Percentiles rank a stretch among this genome's conserved stretches.
These are phyloP conservation scores for Neopestalotiopsis sp. DNA, from an alignment of 2,329 filamentous ascomycete genomes.

Conservation along the genomic window DNA sequence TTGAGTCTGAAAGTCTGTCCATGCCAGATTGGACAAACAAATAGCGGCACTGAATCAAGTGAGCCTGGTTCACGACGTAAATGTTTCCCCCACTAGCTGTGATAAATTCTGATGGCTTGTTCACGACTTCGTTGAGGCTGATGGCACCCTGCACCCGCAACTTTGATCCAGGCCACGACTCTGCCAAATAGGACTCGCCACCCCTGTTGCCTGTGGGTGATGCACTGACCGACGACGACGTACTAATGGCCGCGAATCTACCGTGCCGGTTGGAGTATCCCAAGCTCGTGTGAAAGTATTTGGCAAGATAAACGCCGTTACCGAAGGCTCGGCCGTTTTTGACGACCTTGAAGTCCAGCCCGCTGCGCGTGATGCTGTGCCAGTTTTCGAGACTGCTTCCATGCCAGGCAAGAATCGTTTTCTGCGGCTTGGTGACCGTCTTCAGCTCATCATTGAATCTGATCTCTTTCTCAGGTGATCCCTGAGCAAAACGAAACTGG, in stretches of 20 bases:
- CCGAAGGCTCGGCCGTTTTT: conserved; percentile 74
- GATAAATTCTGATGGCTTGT: conserved; percentile 68
- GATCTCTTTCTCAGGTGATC: conserved; percentile 84
- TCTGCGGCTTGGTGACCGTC: conserved; percentile 41
- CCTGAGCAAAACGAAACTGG: conserved; percentile 89
- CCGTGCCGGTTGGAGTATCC: too few relatives aligned
- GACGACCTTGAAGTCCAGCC: conserved; percentile 72
- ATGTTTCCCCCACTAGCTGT: conserved; percentile 52
- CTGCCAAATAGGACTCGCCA: too few relatives aligned
- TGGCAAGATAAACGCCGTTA: conserved; percentile 82
- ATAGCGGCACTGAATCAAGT: conserved; percentile 92
- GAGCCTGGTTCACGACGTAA: conserved; percentile 75
- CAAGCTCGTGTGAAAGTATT: conserved; percentile 60
- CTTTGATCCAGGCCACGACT: conserved; percentile 69
- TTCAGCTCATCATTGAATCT: conserved; percentile 70
- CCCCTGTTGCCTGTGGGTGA: too few relatives aligned
- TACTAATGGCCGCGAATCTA: neutral
- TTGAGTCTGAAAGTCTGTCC: too few relatives aligned
- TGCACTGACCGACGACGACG: neutral
- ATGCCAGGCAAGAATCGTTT: conserved; percentile 85
- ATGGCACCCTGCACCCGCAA: conserved; percentile 66
- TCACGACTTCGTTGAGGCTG: conserved; percentile 86
- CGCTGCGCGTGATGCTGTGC: conserved; percentile 87
- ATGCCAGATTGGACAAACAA: conserved; percentile 62
- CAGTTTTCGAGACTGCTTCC: conserved; percentile 79